These are phyloP conservation scores for Russula emetica DNA, from an alignment of 768 basidiomycete genomes.

Conservation along the genomic window DNA sequence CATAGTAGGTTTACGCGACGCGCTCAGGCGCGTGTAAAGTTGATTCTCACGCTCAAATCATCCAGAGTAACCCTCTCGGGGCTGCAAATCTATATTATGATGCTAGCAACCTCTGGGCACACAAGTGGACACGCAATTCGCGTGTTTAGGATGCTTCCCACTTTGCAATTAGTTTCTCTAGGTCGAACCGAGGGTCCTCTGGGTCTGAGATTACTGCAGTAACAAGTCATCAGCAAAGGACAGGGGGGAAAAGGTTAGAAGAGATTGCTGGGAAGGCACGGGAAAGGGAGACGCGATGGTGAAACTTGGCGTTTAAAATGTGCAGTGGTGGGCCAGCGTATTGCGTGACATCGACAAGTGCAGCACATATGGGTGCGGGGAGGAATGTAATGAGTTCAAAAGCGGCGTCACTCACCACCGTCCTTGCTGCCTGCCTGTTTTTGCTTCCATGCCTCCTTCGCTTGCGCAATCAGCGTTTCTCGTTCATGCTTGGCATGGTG, in stretches of 20 bases:
- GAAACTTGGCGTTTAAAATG: neutral
- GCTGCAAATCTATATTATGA: slow-evolving; percentile 26
- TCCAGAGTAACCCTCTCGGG: neutral
- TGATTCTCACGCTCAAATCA: slow-evolving; percentile 19
- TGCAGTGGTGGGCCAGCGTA: neutral
- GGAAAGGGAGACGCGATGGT: neutral
- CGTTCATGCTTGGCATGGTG: slow-evolving; percentile 68
- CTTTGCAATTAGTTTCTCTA: slow-evolving; percentile 81
- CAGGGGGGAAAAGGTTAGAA: neutral
- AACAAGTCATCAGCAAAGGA: slow-evolving; percentile 7
- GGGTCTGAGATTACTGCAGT: slow-evolving; percentile 82
- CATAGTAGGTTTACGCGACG: slow-evolving; percentile 13
- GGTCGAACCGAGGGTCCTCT: slow-evolving; percentile 92
- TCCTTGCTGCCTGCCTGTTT: slow-evolving; percentile 55
- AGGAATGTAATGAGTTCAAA: neutral
- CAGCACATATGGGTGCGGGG: neutral
- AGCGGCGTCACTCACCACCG: slow-evolving; percentile 47
- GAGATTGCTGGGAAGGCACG: neutral
- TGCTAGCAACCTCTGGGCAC: slow-evolving; percentile 16
- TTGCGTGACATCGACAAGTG: neutral
- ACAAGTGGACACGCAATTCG: slow-evolving; percentile 11
- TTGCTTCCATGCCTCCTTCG: slow-evolving; percentile 87
- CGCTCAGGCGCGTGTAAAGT: neutral
- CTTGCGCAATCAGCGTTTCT: slow-evolving; percentile 75
- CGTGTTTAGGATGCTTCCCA: slow-evolving; percentile 59